Percentiles rank a stretch among this genome's conserved stretches.
These are phyloP conservation scores for Calonectria hongkongensis DNA, from an alignment of 2,329 filamentous ascomycete genomes.

Conservation along the genomic window DNA sequence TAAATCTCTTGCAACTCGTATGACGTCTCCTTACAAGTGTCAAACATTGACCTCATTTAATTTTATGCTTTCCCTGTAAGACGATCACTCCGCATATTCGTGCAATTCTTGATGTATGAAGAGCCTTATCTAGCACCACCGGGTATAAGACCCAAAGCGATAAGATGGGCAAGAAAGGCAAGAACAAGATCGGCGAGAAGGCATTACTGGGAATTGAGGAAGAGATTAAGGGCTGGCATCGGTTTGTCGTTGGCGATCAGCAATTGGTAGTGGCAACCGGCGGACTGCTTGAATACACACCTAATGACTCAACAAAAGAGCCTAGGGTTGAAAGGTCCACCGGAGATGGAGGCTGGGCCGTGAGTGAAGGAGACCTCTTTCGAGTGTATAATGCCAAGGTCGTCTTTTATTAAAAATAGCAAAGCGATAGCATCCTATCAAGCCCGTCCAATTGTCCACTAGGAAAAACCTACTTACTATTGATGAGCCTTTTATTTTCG, in stretches of 20 bases:
- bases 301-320: background rate
- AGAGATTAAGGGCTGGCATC: constrained; percentile 1
- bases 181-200: background rate
- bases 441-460: background rate
- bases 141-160: no score
- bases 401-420: background rate
- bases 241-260: background rate
- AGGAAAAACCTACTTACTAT: no score
- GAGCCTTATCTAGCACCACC: no score
- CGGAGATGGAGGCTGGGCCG: background rate
- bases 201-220: background rate
- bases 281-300: background rate
- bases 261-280: background rate
- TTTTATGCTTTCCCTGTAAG: no score
- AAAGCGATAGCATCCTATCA: no score
- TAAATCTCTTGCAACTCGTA: background rate
- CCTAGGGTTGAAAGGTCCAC: background rate
- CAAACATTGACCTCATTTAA: no score
- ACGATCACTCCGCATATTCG: no score
- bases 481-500: no score
- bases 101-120: no score
- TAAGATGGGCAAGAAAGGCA: background rate
- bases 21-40: background rate
- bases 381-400: background rate
- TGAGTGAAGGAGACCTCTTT: background rate